Evolutionary conservation across 2,329 filamentous ascomycete species (phyloP).

Genomic region (Talaromyces funiculosus): DNA sequence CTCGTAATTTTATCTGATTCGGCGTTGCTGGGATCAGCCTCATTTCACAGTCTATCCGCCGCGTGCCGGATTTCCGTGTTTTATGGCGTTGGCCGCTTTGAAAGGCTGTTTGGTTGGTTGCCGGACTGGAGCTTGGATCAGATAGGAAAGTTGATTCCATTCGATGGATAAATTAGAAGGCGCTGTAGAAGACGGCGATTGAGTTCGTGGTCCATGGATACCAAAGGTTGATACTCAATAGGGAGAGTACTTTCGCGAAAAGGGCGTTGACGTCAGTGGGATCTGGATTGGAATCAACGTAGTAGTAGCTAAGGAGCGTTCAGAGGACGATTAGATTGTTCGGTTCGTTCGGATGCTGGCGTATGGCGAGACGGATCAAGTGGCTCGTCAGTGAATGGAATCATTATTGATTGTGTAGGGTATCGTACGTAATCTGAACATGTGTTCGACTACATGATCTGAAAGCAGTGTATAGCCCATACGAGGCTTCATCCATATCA

Average conservation of each 20-base stretch:
- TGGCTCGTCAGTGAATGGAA: neutral
- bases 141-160: neutral
- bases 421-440: no score
- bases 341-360: neutral
- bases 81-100: neutral
- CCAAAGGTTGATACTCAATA: neutral
- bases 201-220: neutral
- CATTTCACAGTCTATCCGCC: neutral
- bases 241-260: neutral
- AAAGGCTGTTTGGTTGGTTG: neutral
- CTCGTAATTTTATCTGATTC: neutral
- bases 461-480: neutral
- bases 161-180: neutral
- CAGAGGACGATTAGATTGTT: neutral
- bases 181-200: neutral
- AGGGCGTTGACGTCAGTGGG: neutral
- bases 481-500: no score
- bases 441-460: neutral
- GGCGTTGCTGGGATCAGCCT: neutral
- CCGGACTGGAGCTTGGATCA: neutral
- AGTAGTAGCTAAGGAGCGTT: neutral
- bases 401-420: neutral
- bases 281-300: neutral
- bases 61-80: neutral
- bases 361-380: neutral